phyloP scores from a whole-genome alignment of 1,139 yeast genomes.

The Taphrina flavorubra region DNA sequence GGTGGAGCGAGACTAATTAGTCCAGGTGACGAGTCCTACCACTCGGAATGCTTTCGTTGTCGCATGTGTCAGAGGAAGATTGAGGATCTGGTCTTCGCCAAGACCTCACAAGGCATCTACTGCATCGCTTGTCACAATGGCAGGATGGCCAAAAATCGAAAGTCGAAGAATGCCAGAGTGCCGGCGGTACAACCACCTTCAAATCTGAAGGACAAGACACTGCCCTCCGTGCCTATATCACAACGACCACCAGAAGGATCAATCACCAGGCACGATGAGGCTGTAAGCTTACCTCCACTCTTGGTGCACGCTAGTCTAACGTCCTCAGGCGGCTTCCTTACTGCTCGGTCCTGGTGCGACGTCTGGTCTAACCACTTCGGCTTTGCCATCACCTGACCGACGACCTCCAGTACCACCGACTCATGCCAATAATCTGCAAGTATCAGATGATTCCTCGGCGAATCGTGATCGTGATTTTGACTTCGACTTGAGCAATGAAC shows the following conservation, averaged over 20 bases:
- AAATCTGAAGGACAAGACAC: constrained; percentile 11
- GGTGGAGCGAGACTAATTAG: neutral
- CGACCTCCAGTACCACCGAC: constrained; percentile 12
- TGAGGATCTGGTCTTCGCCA: constrained; percentile 87
- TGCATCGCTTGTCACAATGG: constrained; percentile 93
- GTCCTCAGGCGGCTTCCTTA: constrained; percentile 1
- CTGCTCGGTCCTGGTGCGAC: neutral
- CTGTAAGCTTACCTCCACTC: neutral
- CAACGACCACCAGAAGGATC: constrained; percentile 8
- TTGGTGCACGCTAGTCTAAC: neutral
- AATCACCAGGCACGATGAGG: neutral
- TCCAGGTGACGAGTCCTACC: constrained; percentile 84
- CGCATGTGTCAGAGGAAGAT: constrained; percentile 86
- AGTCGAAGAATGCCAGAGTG: constrained; percentile 3
- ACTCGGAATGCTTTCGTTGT: constrained; percentile 89
- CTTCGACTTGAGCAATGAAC: neutral
- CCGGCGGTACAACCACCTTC: neutral
- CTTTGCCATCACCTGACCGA: constrained; percentile 12
- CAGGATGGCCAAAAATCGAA: constrained; percentile 64
- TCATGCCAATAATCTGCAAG: too few relatives aligned
- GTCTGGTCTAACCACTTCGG: neutral
- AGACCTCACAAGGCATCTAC: constrained; percentile 90
- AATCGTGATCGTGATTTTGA: neutral
- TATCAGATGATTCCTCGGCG: too few relatives aligned
- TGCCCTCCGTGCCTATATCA: constrained; percentile 21